Evolutionary conservation across 2,329 filamentous ascomycete species (phyloP), one percentile per base, ranked within the genome.

Genomic region (Byssoonygena ceratinophila): DNA sequence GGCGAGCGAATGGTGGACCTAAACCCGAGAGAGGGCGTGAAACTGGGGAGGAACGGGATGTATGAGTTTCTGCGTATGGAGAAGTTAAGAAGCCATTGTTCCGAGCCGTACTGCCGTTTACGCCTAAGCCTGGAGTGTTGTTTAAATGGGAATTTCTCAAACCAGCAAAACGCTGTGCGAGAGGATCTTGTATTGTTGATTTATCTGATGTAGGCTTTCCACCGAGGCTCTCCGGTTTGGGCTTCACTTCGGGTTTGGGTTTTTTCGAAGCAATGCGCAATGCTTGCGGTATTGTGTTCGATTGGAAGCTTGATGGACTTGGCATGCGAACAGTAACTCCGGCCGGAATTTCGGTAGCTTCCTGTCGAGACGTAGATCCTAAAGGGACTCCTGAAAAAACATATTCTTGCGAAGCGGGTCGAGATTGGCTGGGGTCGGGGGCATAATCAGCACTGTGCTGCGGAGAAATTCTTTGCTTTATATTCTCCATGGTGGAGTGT

Each of bases 141-240:
- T 55, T 57, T 27, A 16, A 58, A 55, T 45, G 59, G 7, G 55
- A 63, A 18, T 64, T 59, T 45, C 64, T 68, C 27, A 72, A 56
- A 46, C 59, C 65, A 9, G 70, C 68, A 57, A 74, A 71, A n/a
- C 71, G 63, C 54, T 71, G 65, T 11, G 68, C 65, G 34, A 74
- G 62, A 25, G 62, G 54, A 58, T 74, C 71, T 2, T 63, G 62
- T 1, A 59, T 56, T 37, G 52, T 25, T 9, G 34, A 7, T 31
- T 31, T 22, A 16, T 45, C 53, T 9, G 29, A 36, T 14, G 49
- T 43, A 31, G 53, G 43, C 46, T 54, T 58, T n/a, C 45, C 43
- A 20, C 61, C 63, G 40, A 61, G 57, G 50, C 60, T 57, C 36
- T 62, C 61, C 22, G 56, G 50, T 34, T 62, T 59, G 7, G 55